Conservation (phyloP, 2,329 filamentous ascomycete species). For the Fusarium dimerum region DNA sequence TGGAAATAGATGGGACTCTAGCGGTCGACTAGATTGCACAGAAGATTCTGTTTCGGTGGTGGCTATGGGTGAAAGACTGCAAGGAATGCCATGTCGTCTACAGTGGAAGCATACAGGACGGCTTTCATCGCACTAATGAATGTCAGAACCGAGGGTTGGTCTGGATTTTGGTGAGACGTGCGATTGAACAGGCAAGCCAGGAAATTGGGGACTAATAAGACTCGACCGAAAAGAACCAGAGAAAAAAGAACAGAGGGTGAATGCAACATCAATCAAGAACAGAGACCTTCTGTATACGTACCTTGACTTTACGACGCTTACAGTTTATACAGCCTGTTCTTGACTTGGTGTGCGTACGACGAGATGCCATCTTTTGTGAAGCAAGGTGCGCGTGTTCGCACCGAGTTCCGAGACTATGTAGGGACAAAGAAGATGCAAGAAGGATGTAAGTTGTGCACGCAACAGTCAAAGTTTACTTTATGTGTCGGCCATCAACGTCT, state of each 20-base stretch:
- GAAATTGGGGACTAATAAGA: too few relatives aligned
- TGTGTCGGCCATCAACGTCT: background rate
- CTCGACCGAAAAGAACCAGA: too few relatives aligned
- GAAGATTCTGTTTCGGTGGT: background rate
- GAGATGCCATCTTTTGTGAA: slow-evolving; percentile 21
- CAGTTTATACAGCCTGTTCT: slow-evolving; percentile 34
- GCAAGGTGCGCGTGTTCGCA: slow-evolving; percentile 23
- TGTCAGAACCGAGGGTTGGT: slow-evolving; percentile 4
- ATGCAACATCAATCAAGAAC: background rate
- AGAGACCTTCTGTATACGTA: slow-evolving; percentile 9
- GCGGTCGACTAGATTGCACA: background rate
- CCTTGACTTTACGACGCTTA: slow-evolving; percentile 37
- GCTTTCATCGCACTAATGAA: slow-evolving; percentile 28
- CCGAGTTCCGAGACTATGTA: slow-evolving; percentile 1
- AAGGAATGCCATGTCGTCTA: slow-evolving; percentile 28
- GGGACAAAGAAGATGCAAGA: background rate
- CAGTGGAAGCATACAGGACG: slow-evolving; percentile 34
- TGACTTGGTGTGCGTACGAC: slow-evolving; percentile 36
- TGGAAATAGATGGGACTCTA: slow-evolving; percentile 9
- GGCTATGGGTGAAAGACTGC: slow-evolving; percentile 25
- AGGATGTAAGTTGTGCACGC: background rate
- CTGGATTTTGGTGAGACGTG: background rate
- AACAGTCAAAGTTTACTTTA: background rate
- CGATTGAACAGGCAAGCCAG: background rate
- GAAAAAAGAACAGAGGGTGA: background rate